Evolutionary conservation across 2,329 filamentous ascomycete genomes (phyloP), one percentile per base, ranked within the genome.

Genomic region (Paraphoma sp.): DNA sequence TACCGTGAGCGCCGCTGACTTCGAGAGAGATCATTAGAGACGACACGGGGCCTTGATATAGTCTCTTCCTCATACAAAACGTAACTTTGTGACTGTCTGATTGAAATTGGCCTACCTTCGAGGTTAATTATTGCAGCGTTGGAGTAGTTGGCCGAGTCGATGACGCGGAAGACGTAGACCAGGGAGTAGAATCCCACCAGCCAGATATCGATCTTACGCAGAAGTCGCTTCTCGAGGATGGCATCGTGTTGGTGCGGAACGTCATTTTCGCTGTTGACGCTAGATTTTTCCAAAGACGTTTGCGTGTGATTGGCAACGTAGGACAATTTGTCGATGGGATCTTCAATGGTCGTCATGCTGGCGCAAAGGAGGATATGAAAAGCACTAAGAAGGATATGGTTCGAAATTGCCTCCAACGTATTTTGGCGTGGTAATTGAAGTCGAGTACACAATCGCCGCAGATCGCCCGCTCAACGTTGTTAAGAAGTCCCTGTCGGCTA

Each of bases 111-210:
- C 23, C 23, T 23, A 23, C 68, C 52, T 50, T 74, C 70, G 18
- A 73, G 57, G 42, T 76, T 76, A 54, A 76, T 71, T 56, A 75
- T 75, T 8, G 73, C 72, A 2, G 68, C 69, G 45, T 76, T 75
- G 45, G 69, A 64, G 33, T 66, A 64, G 42, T 66, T 66, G 45
- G 63, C 69, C 40, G 71, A 70, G 57, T 74, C 70, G 51, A 64
- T 66, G 28, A 70, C 67, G 12, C 71, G 63, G 31, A 73, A 72
- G 46, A 64, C 62, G 45, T 70, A 72, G 48, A 74, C 64, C 42
- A 73, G 60, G 33, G 64, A 69, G 54, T 75, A 74, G 57, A 68
- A 75, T 6, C 67, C 64, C 0, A 75, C 59, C 4, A 75, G 56
- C 45, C 66, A 64, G 33, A 60, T 55, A 54, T 74, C 71, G 9